Conservation (phyloP, 2,329 filamentous ascomycete species). For the Metarhizium robertsii region DNA sequence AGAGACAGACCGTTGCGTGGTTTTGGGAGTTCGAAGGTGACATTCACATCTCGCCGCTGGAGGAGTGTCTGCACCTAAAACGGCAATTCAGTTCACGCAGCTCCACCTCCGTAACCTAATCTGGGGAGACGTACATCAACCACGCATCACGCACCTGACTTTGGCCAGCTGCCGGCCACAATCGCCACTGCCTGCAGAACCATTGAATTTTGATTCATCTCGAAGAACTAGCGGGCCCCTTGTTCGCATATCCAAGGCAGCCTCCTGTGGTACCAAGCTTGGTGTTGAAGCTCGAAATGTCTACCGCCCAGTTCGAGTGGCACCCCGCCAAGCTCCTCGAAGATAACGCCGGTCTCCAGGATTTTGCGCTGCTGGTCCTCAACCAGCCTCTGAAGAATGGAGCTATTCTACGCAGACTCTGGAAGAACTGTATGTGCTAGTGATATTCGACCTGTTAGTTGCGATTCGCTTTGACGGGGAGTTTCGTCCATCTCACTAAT, state of each 20-base stretch:
- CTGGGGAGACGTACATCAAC: neutral
- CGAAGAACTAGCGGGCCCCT: neutral
- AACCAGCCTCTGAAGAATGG: constrained; percentile 41
- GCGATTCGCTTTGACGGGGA: neutral
- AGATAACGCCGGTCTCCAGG: constrained; percentile 20
- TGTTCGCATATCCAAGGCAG: neutral
- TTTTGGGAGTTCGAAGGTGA: neutral
- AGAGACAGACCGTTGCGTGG: neutral
- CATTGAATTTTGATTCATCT: neutral
- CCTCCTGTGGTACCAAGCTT: neutral
- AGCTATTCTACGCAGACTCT: constrained; percentile 36
- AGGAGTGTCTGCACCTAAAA: neutral
- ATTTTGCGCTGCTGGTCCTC: constrained; percentile 38
- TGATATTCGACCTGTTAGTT: neutral
- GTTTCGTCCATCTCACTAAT: constrained; percentile 1
- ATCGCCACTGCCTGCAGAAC: neutral
- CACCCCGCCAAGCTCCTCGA: constrained; percentile 28
- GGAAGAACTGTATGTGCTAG: constrained; percentile 33
- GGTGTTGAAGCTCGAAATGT: constrained; percentile 10
- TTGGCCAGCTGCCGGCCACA: neutral
- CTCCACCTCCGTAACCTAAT: neutral
- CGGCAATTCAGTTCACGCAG: neutral
- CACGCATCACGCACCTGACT: neutral
- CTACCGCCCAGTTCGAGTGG: constrained; percentile 26
- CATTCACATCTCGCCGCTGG: neutral